phyloP scores from a whole-genome alignment of 2,329 filamentous ascomycete genomes.

The Ramularia collo-cygni region DNA sequence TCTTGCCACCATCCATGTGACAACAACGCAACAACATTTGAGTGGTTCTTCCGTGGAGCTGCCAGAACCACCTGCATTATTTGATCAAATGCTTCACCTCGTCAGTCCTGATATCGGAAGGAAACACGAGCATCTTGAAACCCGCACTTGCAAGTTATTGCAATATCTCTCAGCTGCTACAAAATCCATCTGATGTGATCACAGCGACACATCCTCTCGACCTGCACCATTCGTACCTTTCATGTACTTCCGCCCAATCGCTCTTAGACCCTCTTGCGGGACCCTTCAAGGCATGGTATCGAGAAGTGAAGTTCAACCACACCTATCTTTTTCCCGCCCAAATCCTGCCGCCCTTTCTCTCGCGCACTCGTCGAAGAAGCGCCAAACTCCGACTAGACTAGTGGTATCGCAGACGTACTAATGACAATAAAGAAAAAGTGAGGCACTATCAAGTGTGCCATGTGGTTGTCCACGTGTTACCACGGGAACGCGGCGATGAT shows the following conservation, averaged over 20 bases:
- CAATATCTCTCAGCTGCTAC: no score
- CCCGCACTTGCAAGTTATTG: no score
- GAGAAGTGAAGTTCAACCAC: not conserved
- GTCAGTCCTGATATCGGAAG: no score
- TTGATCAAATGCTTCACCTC: no score
- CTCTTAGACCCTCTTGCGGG: not conserved
- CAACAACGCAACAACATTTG: no score
- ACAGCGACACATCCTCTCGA: no score
- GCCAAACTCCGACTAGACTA: slow-evolving; percentile 6
- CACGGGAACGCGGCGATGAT: slow-evolving; percentile 21
- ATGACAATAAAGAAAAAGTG: slow-evolving; percentile 6
- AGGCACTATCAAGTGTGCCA: not conserved
- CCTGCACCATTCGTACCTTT: slow-evolving; percentile 1
- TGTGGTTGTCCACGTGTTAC: slow-evolving; percentile 3
- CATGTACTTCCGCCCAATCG: slow-evolving; percentile 1
- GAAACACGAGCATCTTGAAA: no score
- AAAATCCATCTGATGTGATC: no score
- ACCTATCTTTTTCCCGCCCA: not conserved
- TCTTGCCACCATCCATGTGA: no score
- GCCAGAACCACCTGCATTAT: no score
- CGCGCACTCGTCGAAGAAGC: not conserved
- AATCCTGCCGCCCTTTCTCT: no score
- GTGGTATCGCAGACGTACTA: slow-evolving; percentile 12
- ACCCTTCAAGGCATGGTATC: not conserved
- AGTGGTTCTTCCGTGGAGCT: no score